A percentile compares a stretch with the other conserved stretches of the same genome.
These are phyloP conservation scores for Grosmannia clavigera DNA, from an alignment of 2,329 filamentous ascomycete species.

Conservation along the genomic window DNA sequence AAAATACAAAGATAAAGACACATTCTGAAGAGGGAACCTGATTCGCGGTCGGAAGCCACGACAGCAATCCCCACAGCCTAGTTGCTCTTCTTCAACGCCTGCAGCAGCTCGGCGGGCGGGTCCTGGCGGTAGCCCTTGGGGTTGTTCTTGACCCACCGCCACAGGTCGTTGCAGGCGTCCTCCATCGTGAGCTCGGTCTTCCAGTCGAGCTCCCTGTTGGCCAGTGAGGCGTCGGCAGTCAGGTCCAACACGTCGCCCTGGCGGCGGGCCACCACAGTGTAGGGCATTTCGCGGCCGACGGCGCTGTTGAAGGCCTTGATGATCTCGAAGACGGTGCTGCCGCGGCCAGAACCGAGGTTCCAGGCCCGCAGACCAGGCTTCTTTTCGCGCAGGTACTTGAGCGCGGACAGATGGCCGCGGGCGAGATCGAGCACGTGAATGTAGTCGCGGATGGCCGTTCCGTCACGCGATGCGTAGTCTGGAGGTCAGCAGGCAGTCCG, in stretches of 20 bases:
- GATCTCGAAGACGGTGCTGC: conserved; percentile 95
- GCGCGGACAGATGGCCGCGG: conserved; percentile 71
- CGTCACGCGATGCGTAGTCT: conserved; percentile 88
- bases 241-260: conserved; percentile 88
- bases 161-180: conserved; percentile 85
- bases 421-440: conserved; percentile 92
- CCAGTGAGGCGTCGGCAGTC: conserved; percentile 78
- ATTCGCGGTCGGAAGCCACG: not conserved
- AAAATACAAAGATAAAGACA: not conserved
- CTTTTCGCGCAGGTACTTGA: conserved; percentile 76
- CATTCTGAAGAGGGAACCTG: not conserved
- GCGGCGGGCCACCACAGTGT: conserved; percentile 72
- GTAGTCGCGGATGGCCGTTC: conserved; percentile 93
- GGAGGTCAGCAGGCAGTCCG: conserved; percentile 12
- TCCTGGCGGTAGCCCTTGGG: conserved; percentile 88
- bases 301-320: conserved; percentile 84
- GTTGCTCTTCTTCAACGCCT: conserved; percentile 30
- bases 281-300: conserved; percentile 74
- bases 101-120: conserved; percentile 72
- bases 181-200: conserved; percentile 84
- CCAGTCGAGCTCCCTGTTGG: conserved; percentile 84
- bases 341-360: conserved; percentile 91
- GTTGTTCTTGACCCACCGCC: conserved; percentile 96
- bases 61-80: not conserved
- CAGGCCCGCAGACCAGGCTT: conserved; percentile 86